A percentile compares a stretch with the other conserved stretches of the same genome.
Conservation (phyloP, 2,329 filamentous ascomycete genomes). For the Fragosphaeria purpurea region DNA sequence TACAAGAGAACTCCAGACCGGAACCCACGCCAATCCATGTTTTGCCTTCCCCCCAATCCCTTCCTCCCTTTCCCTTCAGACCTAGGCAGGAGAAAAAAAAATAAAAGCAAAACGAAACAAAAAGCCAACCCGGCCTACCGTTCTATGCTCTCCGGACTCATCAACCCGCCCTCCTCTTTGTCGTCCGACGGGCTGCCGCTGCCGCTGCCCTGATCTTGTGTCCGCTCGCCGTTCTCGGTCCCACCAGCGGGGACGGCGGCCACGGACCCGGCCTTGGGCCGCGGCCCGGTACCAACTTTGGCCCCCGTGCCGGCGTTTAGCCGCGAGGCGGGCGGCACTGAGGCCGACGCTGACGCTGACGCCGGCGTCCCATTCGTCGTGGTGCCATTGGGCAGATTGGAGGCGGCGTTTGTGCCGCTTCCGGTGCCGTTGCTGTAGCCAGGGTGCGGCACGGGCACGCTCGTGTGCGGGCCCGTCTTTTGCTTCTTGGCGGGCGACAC, state of each 20-base stretch:
- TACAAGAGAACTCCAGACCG: no score
- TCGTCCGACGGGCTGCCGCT: constrained; percentile 58
- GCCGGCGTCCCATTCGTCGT: no score
- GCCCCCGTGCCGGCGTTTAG: no score
- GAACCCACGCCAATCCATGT: no score
- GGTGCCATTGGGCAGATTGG: constrained; percentile 23
- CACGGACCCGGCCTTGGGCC: constrained; percentile 42
- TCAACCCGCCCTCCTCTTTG: constrained; percentile 65
- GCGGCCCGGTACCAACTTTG: constrained; percentile 37
- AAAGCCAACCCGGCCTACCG: neutral
- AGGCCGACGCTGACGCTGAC: no score
- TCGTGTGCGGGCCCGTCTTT: constrained; percentile 25
- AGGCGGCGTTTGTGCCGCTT: constrained; percentile 15
- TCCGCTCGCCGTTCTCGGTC: constrained; percentile 30
- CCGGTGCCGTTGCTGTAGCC: constrained; percentile 22
- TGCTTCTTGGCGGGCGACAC: constrained; percentile 41
- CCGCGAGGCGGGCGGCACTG: neutral
- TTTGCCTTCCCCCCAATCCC: no score
- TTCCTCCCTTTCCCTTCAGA: no score
- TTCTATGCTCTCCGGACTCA: constrained; percentile 69
- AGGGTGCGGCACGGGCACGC: constrained; percentile 4
- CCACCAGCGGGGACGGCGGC: constrained; percentile 33
- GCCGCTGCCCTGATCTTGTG: constrained; percentile 46
- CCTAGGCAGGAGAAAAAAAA: no score
- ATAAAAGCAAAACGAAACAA: no score